A percentile compares a stretch with the other conserved stretches of the same genome.
These are phyloP conservation scores for Gamsiella multidivaricata DNA, from an alignment of 192 early-diverging fungal species.

Conservation along the genomic window DNA sequence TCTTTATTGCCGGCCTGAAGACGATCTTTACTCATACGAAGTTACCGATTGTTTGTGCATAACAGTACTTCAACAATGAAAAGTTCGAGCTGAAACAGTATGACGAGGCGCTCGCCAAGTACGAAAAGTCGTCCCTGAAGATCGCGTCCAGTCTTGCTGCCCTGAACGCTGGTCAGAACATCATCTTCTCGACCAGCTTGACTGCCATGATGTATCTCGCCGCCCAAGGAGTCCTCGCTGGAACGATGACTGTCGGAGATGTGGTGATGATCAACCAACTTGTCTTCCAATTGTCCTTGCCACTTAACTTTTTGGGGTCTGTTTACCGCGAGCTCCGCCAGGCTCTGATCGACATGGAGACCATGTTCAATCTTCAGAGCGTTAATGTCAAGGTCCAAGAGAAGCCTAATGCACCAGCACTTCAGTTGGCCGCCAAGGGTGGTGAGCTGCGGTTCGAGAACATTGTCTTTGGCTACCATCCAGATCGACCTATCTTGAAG, in stretches of 20 bases:
- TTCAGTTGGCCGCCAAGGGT: slow-evolving; percentile 64
- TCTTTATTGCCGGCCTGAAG: neutral
- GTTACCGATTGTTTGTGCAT: neutral
- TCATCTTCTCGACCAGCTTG: slow-evolving; percentile 93
- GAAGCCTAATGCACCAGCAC: slow-evolving; percentile 63
- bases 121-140: slow-evolving; percentile 94
- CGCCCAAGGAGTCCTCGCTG: slow-evolving; percentile 82
- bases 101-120: slow-evolving; percentile 86
- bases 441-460: slow-evolving; percentile 89
- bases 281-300: slow-evolving; percentile 96
- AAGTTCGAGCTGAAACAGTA: slow-evolving; percentile 90
- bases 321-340: slow-evolving; percentile 98
- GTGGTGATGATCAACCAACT: slow-evolving; percentile 99
- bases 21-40: neutral
- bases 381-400: slow-evolving; percentile 61
- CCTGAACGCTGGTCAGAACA: slow-evolving; percentile 95
- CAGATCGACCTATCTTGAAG: slow-evolving; percentile 69
- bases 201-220: slow-evolving; percentile 98
- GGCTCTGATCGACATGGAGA: slow-evolving; percentile 96
- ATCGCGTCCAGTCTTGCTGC: slow-evolving; percentile 88
- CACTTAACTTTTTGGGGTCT: slow-evolving; percentile 96
- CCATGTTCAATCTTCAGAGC: slow-evolving; percentile 89
- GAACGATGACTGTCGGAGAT: slow-evolving; percentile 93
- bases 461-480: slow-evolving; percentile 90
- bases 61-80: slow-evolving; percentile 85